Conservation (phyloP, 2,329 filamentous ascomycete species). For the Arthrobotrys musiformis region DNA sequence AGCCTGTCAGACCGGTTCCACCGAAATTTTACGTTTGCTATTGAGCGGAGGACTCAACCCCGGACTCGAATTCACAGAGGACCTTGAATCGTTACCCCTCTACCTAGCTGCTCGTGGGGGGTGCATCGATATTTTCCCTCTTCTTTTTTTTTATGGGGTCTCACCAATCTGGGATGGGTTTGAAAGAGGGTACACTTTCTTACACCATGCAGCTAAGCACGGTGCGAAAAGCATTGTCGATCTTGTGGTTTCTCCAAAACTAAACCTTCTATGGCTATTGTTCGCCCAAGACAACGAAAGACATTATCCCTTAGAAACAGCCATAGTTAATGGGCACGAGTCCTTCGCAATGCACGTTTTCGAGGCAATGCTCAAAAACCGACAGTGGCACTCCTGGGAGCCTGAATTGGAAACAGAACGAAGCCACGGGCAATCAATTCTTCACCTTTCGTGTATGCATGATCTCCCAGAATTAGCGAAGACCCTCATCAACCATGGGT, state of each 20-base stretch:
- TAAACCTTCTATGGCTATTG: neutral
- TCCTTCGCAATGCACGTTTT: constrained; percentile 16
- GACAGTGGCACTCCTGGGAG: neutral
- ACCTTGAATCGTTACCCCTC: constrained; percentile 2
- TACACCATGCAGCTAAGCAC: constrained; percentile 10
- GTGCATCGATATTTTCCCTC: constrained; percentile 7
- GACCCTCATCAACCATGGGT: neutral
- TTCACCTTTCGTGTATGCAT: neutral
- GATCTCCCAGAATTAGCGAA: neutral
- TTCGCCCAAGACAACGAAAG: constrained; percentile 5
- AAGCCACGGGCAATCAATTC: neutral
- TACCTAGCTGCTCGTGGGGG: constrained; percentile 7
- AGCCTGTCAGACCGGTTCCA: constrained; percentile 13
- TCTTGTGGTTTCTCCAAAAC: neutral
- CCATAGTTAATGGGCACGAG: constrained; percentile 1
- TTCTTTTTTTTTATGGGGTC: constrained; percentile 31
- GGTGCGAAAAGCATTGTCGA: neutral
- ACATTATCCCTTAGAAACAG: constrained; percentile 6
- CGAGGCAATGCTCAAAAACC: neutral
- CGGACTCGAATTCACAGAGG: neutral
- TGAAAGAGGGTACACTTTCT: constrained; percentile 1
- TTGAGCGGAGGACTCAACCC: neutral
- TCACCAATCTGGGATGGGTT: neutral
- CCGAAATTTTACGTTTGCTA: constrained; percentile 16
- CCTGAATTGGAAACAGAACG: neutral